Conservation (phyloP, 768 basidiomycete genomes). For the Suillus variegatus region DNA sequence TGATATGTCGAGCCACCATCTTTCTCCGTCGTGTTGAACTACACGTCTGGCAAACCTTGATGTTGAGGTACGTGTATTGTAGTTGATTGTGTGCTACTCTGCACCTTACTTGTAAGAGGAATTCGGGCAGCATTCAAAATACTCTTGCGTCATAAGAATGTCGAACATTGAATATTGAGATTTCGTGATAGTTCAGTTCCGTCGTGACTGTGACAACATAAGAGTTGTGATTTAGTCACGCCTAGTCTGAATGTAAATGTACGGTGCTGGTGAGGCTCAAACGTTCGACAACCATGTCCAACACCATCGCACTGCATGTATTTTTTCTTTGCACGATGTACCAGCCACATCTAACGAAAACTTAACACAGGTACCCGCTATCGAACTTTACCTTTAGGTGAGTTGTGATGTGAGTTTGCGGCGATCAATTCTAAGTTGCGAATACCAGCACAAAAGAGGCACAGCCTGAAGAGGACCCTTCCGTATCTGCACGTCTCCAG, state of each 20-base stretch:
- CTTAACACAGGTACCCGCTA: conserved; percentile 64
- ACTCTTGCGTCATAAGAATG: too few relatives aligned
- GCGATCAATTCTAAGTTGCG: conserved; percentile 5
- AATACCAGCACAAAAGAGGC: conserved; percentile 84
- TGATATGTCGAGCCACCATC: too few relatives aligned
- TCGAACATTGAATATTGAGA: not conserved
- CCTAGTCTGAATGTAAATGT: not conserved
- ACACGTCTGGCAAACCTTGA: too few relatives aligned
- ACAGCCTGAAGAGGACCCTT: conserved; percentile 96
- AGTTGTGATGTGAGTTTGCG: conserved; percentile 5
- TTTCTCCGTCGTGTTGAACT: too few relatives aligned
- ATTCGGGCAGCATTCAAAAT: not conserved
- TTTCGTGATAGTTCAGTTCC: not conserved
- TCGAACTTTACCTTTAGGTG: conserved; percentile 94
- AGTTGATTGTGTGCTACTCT: too few relatives aligned
- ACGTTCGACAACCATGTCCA: conserved; percentile 43
- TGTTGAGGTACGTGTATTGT: too few relatives aligned
- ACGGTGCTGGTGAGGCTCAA: conserved; percentile 11
- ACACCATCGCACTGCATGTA: conserved; percentile 52
- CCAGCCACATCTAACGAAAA: not conserved
- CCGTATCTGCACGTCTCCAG: conserved; percentile 91
- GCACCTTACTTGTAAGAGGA: not conserved
- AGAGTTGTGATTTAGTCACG: conserved; percentile 18
- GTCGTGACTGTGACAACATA: not conserved
- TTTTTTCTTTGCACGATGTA: not conserved